Evolutionary conservation across 2,329 filamentous ascomycete genomes (phyloP).

Genomic region (Aspergillus ibericus): DNA sequence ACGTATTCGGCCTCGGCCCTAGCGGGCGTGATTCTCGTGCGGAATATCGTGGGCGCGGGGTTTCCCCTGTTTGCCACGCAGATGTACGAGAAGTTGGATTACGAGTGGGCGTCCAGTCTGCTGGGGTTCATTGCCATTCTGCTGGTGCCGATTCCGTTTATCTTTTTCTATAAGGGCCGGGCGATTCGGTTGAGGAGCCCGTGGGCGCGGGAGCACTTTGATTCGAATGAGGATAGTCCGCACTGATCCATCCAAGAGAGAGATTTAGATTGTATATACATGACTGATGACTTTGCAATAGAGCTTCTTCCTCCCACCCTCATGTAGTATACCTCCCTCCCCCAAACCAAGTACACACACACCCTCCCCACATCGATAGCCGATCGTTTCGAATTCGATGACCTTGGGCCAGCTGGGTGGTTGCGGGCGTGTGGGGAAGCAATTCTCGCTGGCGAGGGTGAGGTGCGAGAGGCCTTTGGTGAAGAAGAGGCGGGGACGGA

Average conservation of each 20-base stretch:
- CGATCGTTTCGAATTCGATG: too few relatives aligned
- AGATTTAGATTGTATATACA: background rate
- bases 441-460: too few relatives aligned
- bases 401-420: too few relatives aligned
- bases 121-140: conserved; percentile 40
- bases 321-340: too few relatives aligned
- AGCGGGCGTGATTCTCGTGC: conserved; percentile 72
- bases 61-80: conserved; percentile 37
- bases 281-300: conserved; percentile 2
- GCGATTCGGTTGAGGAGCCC: conserved; percentile 30
- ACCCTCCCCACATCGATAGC: too few relatives aligned
- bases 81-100: conserved; percentile 39
- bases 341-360: too few relatives aligned
- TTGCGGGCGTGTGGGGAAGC: too few relatives aligned
- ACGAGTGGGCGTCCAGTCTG: conserved; percentile 40
- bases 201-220: conserved; percentile 31
- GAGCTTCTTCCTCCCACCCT: too few relatives aligned
- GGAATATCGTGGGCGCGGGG: conserved; percentile 56
- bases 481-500: too few relatives aligned
- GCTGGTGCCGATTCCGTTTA: conserved; percentile 40
- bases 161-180: conserved; percentile 40
- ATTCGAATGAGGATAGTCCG: conserved; percentile 27
- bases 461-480: too few relatives aligned
- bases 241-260: conserved; percentile 16
- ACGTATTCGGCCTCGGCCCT: conserved; percentile 71